Percentiles rank a stretch among this genome's conserved stretches.
Evolutionary conservation across 345 rosid species (phyloP).

Genomic region (Gossypium raimondii): DNA sequence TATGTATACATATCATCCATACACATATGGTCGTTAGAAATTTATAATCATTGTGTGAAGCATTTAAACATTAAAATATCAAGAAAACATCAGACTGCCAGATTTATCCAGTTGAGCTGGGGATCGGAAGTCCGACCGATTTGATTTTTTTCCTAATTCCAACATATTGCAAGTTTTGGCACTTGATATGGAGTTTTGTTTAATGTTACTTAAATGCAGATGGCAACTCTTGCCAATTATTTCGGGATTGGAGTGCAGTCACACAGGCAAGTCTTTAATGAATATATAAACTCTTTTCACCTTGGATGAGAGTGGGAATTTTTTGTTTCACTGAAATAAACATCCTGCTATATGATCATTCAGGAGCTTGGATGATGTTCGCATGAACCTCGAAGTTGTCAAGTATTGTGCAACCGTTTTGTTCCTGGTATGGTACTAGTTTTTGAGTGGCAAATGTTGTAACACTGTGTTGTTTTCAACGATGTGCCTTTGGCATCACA

Average conservation of each 20-base stretch:
- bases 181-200: neutral
- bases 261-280: constrained; percentile 44
- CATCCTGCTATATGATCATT: constrained; percentile 11
- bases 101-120: neutral
- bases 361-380: constrained; percentile 96
- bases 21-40: no score
- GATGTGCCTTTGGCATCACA: neutral
- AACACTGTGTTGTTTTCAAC: neutral
- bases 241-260: constrained; percentile 80
- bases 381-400: constrained; percentile 91
- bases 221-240: constrained; percentile 83
- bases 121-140: neutral
- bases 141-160: no score
- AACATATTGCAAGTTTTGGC: no score
- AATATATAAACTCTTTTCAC: neutral
- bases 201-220: constrained; percentile 38
- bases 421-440: constrained; percentile 57
- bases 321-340: neutral
- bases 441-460: neutral
- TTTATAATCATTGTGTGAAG: no score
- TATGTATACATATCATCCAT: no score
- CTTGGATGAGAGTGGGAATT: constrained; percentile 9
- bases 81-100: no score
- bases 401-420: constrained; percentile 90
- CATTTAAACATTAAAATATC: no score